Evolutionary conservation across 371 early-diverging fungal species (phyloP), one percentile per base, ranked within the genome.

Genomic region (Rhizomucor pusillus): DNA sequence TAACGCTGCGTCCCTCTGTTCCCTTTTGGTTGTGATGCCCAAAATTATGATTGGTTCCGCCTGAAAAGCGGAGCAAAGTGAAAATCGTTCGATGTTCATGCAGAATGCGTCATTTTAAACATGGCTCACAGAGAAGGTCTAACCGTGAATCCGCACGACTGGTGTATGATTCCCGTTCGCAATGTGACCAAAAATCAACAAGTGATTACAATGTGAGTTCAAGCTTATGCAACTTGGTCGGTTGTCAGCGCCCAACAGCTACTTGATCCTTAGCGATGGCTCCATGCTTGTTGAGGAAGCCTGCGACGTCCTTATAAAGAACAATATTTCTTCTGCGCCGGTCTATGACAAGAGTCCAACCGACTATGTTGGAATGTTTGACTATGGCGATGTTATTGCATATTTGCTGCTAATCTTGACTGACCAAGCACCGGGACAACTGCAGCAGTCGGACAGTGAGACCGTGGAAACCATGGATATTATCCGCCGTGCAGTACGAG

Each of bases 341-440:
- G 85, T 93, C 0, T 90, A 84, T 69, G 86, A 89, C 51, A 45
- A 45, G n/a, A 45, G 29, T n/a, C n/a, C 39, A 2, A 33, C 49
- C 2, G 57, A 57, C 5, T 91, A 85, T 63, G 75, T 88, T 0
- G 93, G 93, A 43, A 90, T 93, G 90, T 91, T 93, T 71, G 93
- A 93, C 56, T 88, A 90, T 67, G 86, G 86, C 22, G 93, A 93
- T 60, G 66, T 91, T 24, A 73, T 77, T 51, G 69, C 74, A 1
- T 77, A 77, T 52, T 56, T 77, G 7, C 51, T 77, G 50, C 37
- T 77, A 6, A 66, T 77, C 0, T 54, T 77, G 34, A 62, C 63
- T 19, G 54, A 47, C 34, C 50, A 54, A 47, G 59, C 50, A 33
- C 58, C 54, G 43, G 46, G 23, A 1, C 50, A 43, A n/a, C 19